Evolutionary conservation across 2,329 filamentous ascomycete genomes (phyloP).

Genomic region (Lachnellula occidentalis): DNA sequence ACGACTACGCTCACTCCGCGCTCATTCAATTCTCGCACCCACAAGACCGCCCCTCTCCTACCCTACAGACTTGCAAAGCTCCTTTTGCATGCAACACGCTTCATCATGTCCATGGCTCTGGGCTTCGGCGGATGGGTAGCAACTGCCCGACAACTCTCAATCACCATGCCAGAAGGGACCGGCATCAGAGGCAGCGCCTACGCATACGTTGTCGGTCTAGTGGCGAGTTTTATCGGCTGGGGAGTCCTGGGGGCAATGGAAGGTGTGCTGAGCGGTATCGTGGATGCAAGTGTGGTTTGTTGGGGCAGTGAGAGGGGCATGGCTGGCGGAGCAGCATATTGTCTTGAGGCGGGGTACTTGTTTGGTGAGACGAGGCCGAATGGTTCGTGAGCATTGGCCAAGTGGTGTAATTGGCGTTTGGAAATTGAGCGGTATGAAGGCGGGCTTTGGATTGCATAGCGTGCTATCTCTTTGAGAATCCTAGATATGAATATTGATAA

Average conservation of each 20-base stretch:
- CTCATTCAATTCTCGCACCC: slow-evolving; percentile 41
- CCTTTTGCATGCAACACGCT: slow-evolving; percentile 81
- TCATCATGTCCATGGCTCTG: slow-evolving; percentile 83
- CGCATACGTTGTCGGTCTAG: slow-evolving; percentile 86
- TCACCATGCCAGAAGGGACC: slow-evolving; percentile 46
- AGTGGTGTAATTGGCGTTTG: background rate
- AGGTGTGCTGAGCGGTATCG: slow-evolving; percentile 77
- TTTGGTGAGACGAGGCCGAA: slow-evolving; percentile 61
- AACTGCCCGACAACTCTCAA: slow-evolving; percentile 71
- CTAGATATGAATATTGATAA: background rate
- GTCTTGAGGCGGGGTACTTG: slow-evolving; percentile 82
- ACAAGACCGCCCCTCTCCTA: slow-evolving; percentile 53
- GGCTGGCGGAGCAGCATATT: slow-evolving; percentile 69
- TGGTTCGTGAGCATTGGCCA: background rate
- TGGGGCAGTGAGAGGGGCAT: slow-evolving; percentile 84
- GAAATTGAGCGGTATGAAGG: background rate
- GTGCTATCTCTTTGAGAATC: background rate
- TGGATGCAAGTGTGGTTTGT: slow-evolving; percentile 86
- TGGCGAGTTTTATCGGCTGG: slow-evolving; percentile 93
- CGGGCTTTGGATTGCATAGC: background rate
- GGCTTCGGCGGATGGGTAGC: slow-evolving; percentile 97
- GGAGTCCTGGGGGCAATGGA: slow-evolving; percentile 88
- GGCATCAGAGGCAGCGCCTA: slow-evolving; percentile 76
- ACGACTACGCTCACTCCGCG: slow-evolving; percentile 65
- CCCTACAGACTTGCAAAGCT: slow-evolving; percentile 90